Evolutionary conservation across 257 asterid genomes (phyloP), one percentile per base, ranked within the genome.

Genomic region (Craterostigma plantagineum): DNA sequence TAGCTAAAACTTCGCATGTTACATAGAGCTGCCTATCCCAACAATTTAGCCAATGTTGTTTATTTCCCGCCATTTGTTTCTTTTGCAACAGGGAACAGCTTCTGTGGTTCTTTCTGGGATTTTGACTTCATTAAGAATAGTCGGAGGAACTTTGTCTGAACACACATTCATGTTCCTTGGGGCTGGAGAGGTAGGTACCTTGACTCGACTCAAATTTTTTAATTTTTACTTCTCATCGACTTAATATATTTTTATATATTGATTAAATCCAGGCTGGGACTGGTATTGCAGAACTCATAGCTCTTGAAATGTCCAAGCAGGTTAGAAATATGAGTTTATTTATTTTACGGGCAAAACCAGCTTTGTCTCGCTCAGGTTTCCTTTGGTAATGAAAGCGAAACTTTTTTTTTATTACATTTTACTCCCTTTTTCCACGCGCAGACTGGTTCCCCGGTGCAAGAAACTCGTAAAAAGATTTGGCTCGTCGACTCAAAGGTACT

Each of bases 271-370:
- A 87, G 98, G 98, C 98, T 59, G 98, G 98, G 48, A 87, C 98
- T 18, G 98, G 98, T 49, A 87, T 87, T 49, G 98, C 98, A 4
- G 95, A 87, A 59, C 91, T 87, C 62, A 87, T 87, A 59, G 98
- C 98, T 53, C 98, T 74, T 52, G 95, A 87, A 68, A 82, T 87
- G 46, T 79, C 98, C 11, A 87, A 87, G 63, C 93, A 87, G 95
- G 98, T 87, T 13, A 38, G 46, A 55, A 38, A 41, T 35, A 12
- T 7, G 33, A 13, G 11, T 9, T 13, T 35, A 14, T 38, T 14
- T 42, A 41, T 16, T 43, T 9, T 33, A 10, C 14, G 23, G 11
- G 2, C 16, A 15, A 10, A 16, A 15, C 10, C 33, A 15, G 30
- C 8, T 36, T 36, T 36, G 12, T 23, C 4, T 23, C 6, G 30